Evolutionary conservation across 2,329 filamentous ascomycete species (phyloP), one percentile per base, ranked within the genome.

Genomic region (Monosporascus sp.): DNA sequence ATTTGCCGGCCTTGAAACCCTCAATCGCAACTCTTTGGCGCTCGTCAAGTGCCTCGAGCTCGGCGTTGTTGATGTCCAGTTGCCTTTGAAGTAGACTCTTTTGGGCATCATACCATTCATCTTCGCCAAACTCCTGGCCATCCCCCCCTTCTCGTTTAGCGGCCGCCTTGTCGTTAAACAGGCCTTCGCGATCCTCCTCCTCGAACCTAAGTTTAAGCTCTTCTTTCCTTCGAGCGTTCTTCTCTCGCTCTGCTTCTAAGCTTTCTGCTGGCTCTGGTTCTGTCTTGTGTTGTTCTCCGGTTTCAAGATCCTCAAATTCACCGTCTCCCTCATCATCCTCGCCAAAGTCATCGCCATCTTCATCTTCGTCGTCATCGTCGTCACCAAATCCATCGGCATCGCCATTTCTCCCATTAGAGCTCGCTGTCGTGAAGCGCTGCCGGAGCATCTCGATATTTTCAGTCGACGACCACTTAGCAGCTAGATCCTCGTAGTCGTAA

Each of bases 61-160:
- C 95, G 54, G 90, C 84, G 65, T 91, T 90, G 74, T 99, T 99
- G 82, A 99, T 97, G 65, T 95, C 89, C 57, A 94, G 81, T 70
- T 99, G 94, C 73, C 96, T 97, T 72, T 97, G 89, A 54, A 99
- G 85, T 68, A 88, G 81, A 34, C 94, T 90, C 74, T 99, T 99
- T 68, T 99, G 94, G 27, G 89, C 84, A 66, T 97, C 94, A 68
- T 99, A 99, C 95, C 95, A 99, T 52, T 99, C 90, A 67, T 99
- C 94, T 71, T 99, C 94, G 50, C 92, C 94, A 64, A 96, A 97
- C 65, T 95, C 88, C 50, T 93, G 84, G 6, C 84, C 77, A 3
- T 80, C 79, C 36, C 80, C 86, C 31, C 82, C 84, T 59, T 90
- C 88, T 57, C 83, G 78, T 37, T 87, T 81, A 11, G 88, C 88